These are phyloP conservation scores for Teratosphaeria zuluensis DNA, from an alignment of 2,329 filamentous ascomycete species.

Conservation along the genomic window DNA sequence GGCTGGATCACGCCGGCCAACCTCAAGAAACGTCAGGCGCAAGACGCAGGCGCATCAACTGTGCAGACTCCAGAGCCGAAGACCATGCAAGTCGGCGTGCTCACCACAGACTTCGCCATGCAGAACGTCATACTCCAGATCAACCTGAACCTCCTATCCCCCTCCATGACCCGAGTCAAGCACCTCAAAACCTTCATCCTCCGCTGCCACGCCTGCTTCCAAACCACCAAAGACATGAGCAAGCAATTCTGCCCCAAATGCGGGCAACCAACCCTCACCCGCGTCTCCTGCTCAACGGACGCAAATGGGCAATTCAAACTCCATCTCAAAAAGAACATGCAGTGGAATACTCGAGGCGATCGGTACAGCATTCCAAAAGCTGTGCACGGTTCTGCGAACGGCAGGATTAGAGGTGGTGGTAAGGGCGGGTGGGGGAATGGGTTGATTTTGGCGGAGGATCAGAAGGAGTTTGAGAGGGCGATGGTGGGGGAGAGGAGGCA, in stretches of 20 bases:
- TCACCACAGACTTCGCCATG: conserved; percentile 95
- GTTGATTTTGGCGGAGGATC: conserved; percentile 83
- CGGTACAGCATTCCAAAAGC: conserved; percentile 90
- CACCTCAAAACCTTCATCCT: conserved; percentile 82
- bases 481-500: conserved; percentile 52
- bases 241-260: conserved; percentile 91
- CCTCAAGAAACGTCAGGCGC: conserved; percentile 70
- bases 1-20: conserved; percentile 95
- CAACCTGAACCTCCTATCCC: conserved; percentile 81
- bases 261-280: conserved; percentile 75
- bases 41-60: conserved; percentile 45
- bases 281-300: conserved; percentile 78
- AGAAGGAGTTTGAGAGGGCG: conserved; percentile 76
- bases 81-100: conserved; percentile 75
- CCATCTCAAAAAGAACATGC: conserved; percentile 88
- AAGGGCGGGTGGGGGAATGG: conserved; percentile 79
- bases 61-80: conserved; percentile 43
- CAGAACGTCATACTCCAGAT: conserved; percentile 93
- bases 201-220: conserved; percentile 89
- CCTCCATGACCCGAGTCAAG: conserved; percentile 68
- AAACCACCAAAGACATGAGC: conserved; percentile 68
- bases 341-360: conserved; percentile 91
- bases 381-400: conserved; percentile 67
- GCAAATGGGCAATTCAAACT: conserved; percentile 70
- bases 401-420: conserved; percentile 63